Base-by-base conservation (phyloP, 805 yeast genomes). In the Yarrowia divulgata region DNA sequence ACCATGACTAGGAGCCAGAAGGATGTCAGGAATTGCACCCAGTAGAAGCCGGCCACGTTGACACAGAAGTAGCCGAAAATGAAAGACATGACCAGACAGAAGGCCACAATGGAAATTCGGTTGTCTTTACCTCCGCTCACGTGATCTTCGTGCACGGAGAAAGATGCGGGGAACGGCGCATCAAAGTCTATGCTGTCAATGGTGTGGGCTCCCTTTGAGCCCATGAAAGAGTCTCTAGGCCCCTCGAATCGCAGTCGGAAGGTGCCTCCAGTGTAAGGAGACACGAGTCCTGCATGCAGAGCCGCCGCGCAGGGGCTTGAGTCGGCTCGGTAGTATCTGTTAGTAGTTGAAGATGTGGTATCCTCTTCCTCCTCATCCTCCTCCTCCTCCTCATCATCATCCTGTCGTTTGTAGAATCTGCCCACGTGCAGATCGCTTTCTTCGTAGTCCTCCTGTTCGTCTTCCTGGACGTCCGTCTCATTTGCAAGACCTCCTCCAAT, bases 251-350 rank as follows among this genome's bases (percentile, higher is more conserved):
- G 79, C 18, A 90, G 72, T 64, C 84, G 81, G 0, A 90, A 93
- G 76, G 94, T 89, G 0, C 97, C 97, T 1, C 98, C 98, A 70
- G 80, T 80, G 35, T 82, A 74, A 14, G 94, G 88, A 0, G 95
- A 88, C 0, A 93, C 79, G 0, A 88, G 77, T 1, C 97, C 97
- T 1, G 93, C 87, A 77, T 93, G 97, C 4, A 90, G 85, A 0
- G 95, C 98, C 2, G 97, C 90, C 0, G 93, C 94, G 77, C 98
- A 93, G 0, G 94, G 88, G 73, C 82, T 93, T 0, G 97, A 91
- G 78, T 93, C 98, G 0, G 91, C 93, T 72, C 98, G 82, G 75
- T 92, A 93, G 0, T 63, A 46, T 39, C 62, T 55, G 62, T 39
- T 55, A 39, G 62, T 55, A 52, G 55, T 34, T 16, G 8, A 8